Conservation (phyloP, 179 eudicot species). For the Amaranthus tricolor region DNA sequence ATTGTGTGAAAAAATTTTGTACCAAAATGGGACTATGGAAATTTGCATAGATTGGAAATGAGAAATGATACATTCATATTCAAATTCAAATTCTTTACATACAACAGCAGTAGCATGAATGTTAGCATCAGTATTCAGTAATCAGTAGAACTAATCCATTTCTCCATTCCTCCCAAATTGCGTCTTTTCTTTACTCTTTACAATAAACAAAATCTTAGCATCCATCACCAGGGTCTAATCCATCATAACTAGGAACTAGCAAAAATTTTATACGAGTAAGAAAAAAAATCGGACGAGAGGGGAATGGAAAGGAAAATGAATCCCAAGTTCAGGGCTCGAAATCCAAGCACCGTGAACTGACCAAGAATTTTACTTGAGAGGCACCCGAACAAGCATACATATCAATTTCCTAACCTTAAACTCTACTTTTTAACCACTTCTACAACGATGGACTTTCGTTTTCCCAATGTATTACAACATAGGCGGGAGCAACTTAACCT, state of each 20-base stretch:
- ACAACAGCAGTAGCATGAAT: slow-evolving; percentile 7
- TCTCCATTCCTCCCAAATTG: not conserved
- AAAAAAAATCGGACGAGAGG: not conserved
- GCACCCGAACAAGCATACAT: slow-evolving; percentile 22
- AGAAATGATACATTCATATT: not conserved
- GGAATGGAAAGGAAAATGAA: not conserved
- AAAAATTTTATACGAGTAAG: not conserved
- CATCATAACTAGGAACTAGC: not conserved
- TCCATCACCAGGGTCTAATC: slow-evolving; percentile 15
- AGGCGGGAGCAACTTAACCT: slow-evolving; percentile 29
- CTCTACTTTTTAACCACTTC: slow-evolving; percentile 28
- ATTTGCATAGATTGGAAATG: not conserved
- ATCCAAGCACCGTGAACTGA: slow-evolving; percentile 17
- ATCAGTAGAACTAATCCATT: not conserved
- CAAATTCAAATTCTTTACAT: slow-evolving; percentile 13
- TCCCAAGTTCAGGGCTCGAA: slow-evolving; percentile 17
- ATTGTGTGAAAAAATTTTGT: no score
- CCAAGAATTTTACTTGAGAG: slow-evolving; percentile 23
- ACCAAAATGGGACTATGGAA: not conserved
- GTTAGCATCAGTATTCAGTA: slow-evolving; percentile 5
- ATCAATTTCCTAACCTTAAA: slow-evolving; percentile 29
- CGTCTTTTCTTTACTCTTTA: slow-evolving; percentile 1
- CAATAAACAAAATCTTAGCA: slow-evolving; percentile 18
- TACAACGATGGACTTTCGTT: slow-evolving; percentile 24
- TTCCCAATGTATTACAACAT: slow-evolving; percentile 32